phyloP scores from a whole-genome alignment of 495 filamentous ascomycete species.

The Penicillium maclennaniae region DNA sequence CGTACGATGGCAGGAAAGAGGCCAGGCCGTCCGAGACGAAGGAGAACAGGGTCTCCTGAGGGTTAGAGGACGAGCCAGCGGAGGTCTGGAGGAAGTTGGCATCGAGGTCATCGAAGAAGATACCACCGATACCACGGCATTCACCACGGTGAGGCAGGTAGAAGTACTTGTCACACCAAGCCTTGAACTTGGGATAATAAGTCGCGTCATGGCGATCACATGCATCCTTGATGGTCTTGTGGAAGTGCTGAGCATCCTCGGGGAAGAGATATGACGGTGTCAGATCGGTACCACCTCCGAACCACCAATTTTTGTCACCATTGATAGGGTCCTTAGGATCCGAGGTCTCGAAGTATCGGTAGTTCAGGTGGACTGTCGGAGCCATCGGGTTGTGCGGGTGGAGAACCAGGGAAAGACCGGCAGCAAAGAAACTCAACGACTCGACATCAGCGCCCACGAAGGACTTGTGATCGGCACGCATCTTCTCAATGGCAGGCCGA shows the following conservation, averaged over 20 bases:
- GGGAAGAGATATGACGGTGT: constrained; percentile 94
- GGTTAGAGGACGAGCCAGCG: constrained; percentile 58
- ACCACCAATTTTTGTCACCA: constrained; percentile 87
- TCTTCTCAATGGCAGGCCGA: constrained; percentile 81
- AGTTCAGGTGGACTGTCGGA: constrained; percentile 96
- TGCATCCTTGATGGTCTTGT: constrained; percentile 83
- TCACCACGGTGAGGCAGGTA: constrained; percentile 86
- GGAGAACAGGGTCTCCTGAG: constrained; percentile 87
- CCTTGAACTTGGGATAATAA: constrained; percentile 95
- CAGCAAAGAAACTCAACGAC: constrained; percentile 87
- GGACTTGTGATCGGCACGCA: constrained; percentile 93
- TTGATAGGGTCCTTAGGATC: constrained; percentile 57
- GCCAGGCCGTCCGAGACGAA: constrained; percentile 81
- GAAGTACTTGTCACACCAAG: constrained; percentile 99
- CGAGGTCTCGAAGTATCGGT: constrained; percentile 95
- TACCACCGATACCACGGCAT: constrained; percentile 85
- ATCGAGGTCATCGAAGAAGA: constrained; percentile 98
- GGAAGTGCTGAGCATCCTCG: constrained; percentile 96
- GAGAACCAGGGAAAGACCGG: constrained; percentile 86
- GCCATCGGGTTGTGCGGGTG: constrained; percentile 95
- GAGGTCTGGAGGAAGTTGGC: constrained; percentile 51
- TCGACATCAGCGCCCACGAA: constrained; percentile 69
- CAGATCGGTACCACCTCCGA: constrained; percentile 90
- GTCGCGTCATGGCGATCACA: constrained; percentile 90
- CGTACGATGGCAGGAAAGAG: constrained; percentile 86